Conservation (phyloP, 106 monocot genomes). For the Dendrobium huoshanense region DNA sequence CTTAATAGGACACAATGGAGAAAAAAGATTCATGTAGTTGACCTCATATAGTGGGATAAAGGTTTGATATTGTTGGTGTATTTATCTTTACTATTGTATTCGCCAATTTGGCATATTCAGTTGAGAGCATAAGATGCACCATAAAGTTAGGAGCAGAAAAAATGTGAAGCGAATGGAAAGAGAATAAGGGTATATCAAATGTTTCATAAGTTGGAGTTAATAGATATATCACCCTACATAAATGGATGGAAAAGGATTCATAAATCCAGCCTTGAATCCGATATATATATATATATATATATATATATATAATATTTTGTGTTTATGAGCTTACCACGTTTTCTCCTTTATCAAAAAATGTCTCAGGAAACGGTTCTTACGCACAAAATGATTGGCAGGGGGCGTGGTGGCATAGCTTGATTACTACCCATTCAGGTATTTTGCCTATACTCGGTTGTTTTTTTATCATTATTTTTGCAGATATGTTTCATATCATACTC, state of each 20-base stretch:
- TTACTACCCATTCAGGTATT: slow-evolving; percentile 59
- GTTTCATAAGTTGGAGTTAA: not conserved
- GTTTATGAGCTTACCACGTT: not conserved
- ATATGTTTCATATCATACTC: not conserved
- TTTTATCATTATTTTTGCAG: not conserved
- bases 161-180: not conserved
- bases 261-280: not conserved
- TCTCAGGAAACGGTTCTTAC: slow-evolving; percentile 65
- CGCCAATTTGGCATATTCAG: not conserved
- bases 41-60: too few relatives aligned
- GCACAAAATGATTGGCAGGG: slow-evolving; percentile 96
- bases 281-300: too few relatives aligned
- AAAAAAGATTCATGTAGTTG: too few relatives aligned
- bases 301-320: not conserved
- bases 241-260: not conserved
- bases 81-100: not conserved
- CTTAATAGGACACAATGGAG: too few relatives aligned
- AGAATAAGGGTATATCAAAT: not conserved
- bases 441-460: not conserved
- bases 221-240: not conserved
- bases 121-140: not conserved
- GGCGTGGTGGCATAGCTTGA: slow-evolving; percentile 89
- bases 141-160: not conserved
- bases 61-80: too few relatives aligned
- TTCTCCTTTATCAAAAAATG: not conserved